These are phyloP conservation scores for Aspergillus sclerotioniger DNA, from an alignment of 495 filamentous ascomycete genomes.

Conservation along the genomic window DNA sequence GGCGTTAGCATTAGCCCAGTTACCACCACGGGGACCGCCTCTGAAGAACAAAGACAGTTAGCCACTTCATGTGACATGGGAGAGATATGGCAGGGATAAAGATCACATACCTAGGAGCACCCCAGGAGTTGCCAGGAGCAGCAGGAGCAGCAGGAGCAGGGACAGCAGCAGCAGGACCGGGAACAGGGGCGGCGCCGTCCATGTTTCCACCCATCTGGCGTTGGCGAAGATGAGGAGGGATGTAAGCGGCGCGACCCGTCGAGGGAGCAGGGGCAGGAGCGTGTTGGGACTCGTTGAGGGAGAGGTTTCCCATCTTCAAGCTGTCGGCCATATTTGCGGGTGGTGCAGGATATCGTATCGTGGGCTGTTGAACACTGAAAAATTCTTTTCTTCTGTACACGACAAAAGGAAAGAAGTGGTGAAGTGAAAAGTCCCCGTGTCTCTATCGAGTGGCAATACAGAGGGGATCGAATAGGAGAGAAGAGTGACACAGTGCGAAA, in stretches of 20 bases:
- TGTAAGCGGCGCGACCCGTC: constrained; percentile 76
- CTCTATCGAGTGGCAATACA: constrained; percentile 22
- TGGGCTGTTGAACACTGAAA: constrained; percentile 9
- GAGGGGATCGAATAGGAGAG: constrained; percentile 11
- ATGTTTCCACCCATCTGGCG: constrained; percentile 47
- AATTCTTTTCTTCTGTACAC: constrained; percentile 18
- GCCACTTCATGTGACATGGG: not conserved
- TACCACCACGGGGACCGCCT: constrained; percentile 56
- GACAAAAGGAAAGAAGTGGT: constrained; percentile 11
- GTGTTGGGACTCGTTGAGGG: constrained; percentile 70
- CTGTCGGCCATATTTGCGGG: constrained; percentile 85
- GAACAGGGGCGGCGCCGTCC: constrained; percentile 39
- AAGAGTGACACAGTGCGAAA: constrained; percentile 11
- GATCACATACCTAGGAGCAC: constrained; percentile 37
- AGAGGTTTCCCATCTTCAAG: constrained; percentile 86
- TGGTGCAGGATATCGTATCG: constrained; percentile 20
- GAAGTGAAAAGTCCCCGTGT: constrained; percentile 18
- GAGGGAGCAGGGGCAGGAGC: constrained; percentile 44
- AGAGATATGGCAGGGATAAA: constrained; percentile 3
- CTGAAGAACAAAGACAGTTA: constrained; percentile 17
- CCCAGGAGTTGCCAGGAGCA: constrained; percentile 30
- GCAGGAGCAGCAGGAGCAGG: constrained; percentile 31
- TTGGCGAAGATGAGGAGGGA: constrained; percentile 88
- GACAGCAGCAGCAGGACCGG: constrained; percentile 1
- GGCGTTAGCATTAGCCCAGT: constrained; percentile 66